Conservation (phyloP, 257 asterid species). For the Phtheirospermum japonicum region DNA sequence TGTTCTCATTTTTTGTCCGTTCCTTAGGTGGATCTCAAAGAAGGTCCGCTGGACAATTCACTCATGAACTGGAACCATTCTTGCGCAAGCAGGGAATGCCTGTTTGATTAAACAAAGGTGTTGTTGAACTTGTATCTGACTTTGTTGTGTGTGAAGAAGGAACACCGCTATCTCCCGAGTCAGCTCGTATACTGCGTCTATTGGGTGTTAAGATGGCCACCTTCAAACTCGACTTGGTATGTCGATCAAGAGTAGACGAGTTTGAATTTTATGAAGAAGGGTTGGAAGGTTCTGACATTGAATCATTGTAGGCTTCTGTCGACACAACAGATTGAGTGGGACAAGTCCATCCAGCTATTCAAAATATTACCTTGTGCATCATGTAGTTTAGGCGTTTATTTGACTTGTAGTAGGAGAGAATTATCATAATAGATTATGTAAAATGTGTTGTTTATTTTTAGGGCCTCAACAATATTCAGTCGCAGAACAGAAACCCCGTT, state of each 20-base stretch:
- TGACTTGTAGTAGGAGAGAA: no score
- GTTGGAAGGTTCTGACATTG: no score
- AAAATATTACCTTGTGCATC: no score
- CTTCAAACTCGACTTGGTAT: constrained; percentile 66
- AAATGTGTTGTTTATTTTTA: no score
- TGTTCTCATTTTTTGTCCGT: constrained; percentile 15
- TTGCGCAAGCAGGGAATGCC: constrained; percentile 99
- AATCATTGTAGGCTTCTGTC: no score
- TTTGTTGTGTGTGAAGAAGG: constrained; percentile 88
- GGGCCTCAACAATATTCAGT: neutral
- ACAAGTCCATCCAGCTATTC: no score
- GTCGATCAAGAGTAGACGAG: constrained; percentile 74
- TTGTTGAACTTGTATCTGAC: constrained; percentile 84
- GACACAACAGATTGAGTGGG: no score
- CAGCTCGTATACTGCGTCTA: constrained; percentile 91
- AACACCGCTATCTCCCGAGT: constrained; percentile 71
- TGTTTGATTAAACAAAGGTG: constrained; percentile 84
- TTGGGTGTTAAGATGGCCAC: constrained; percentile 91
- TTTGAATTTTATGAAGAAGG: constrained; percentile 75
- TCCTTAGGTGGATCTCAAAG: constrained; percentile 87
- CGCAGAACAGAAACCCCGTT: no score
- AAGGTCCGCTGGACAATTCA: constrained; percentile 93
- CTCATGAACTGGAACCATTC: constrained; percentile 95
- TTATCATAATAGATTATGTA: no score
- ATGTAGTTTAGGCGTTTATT: no score